Evolutionary conservation across 2,329 filamentous ascomycete species (phyloP), one percentile per base, ranked within the genome.

Genomic region (Pleomassaria siparia): DNA sequence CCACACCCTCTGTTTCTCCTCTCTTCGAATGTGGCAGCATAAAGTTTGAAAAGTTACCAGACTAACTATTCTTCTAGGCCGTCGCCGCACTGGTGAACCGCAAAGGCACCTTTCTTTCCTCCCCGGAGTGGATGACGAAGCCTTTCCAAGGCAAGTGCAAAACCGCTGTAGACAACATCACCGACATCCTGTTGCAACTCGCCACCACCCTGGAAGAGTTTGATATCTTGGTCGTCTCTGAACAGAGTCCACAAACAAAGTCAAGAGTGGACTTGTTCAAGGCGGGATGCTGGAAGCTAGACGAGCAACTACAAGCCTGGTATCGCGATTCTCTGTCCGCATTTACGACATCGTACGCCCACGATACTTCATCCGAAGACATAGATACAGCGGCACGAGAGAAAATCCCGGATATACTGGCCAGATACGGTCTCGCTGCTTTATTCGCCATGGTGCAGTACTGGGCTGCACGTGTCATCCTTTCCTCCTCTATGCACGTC

Each of bases 401-500:
- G 40, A 7, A 53, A 1, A 18, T 55, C 9, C 48, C 50, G 4
- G 33, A 52, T 2, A 43, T 54, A 6, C 35, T 58, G 5, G 15
- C 18, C 13, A 7, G 25, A 8, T 30, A 45, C 11, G 44, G 45
- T 8, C 29, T 47, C 3, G 33, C n/a, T 15, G 16, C 18, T n/a
- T 37, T 55, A 18, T 44, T 43, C 18, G 24, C 44, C 12, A 45
- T 55, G 47, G 29, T 43, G 4, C 40, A 54, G 20, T 55, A 56
- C 41, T 58, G 55, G 55, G 32, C 47, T 16, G 21, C 30, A 10
- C 49, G 45, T 25, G 40, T 43, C 4, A 45, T 51, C 11, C 15
- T 58, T 9, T 43, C 47, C 33, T 15, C 32, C 2, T 44, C 28
- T 5, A 47, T 50, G 12, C 26, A 21, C 7, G 22, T 40, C 20